Evolutionary conservation across 805 yeast genomes (phyloP).

Genomic region (Yarrowia sp.): DNA sequence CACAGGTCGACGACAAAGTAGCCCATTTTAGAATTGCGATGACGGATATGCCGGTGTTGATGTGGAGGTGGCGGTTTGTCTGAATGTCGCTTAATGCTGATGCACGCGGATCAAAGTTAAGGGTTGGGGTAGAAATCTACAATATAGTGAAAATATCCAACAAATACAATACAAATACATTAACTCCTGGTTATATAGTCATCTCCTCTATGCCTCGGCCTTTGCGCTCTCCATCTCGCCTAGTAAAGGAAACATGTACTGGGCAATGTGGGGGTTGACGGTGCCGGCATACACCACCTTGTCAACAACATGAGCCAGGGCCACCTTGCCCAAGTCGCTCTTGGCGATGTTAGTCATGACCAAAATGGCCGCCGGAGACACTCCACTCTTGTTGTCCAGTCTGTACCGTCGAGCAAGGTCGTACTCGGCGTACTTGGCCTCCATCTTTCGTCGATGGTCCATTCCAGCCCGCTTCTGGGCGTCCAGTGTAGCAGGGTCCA

Average conservation of each 20-base stretch:
- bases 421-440: slow-evolving; percentile 4
- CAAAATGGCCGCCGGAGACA: slow-evolving; percentile 25
- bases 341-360: slow-evolving; percentile 26
- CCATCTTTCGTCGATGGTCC: slow-evolving; percentile 7
- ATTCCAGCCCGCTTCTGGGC: slow-evolving; percentile 26
- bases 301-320: neutral
- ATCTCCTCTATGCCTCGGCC: neutral
- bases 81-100: neutral
- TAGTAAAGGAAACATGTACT: slow-evolving; percentile 21
- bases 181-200: slow-evolving; percentile 7
- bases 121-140: neutral
- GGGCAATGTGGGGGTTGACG: slow-evolving; percentile 25
- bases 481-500: slow-evolving; percentile 34
- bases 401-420: slow-evolving; percentile 18
- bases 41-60: neutral
- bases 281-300: slow-evolving; percentile 16
- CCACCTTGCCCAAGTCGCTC: slow-evolving; percentile 5
- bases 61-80: neutral
- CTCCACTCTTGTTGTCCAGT: slow-evolving; percentile 23
- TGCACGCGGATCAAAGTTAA: slow-evolving; percentile 23
- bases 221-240: slow-evolving; percentile 21
- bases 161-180: slow-evolving; percentile 20
- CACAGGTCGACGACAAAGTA: slow-evolving; percentile 62
- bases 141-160: too few species aligned
- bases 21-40: neutral